Evolutionary conservation across 2,329 filamentous ascomycete genomes (phyloP), one percentile per base, ranked within the genome.

Genomic region (Trichocomaceae sp.): DNA sequence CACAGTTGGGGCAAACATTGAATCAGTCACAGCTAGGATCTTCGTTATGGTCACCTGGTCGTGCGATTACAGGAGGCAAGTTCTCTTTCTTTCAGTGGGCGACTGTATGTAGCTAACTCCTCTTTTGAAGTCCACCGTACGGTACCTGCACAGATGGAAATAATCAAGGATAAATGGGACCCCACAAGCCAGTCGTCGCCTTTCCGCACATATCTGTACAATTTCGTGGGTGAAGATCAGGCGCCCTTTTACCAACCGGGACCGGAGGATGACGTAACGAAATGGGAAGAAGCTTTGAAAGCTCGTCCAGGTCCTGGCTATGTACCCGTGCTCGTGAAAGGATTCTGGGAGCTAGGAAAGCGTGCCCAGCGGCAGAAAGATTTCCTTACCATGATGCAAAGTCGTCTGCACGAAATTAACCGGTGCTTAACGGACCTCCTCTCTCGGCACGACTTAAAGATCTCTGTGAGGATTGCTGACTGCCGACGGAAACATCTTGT

Each of bases 381-480:
- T 55, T 80, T 79, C 50, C 74, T 85, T n/a, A 73, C 74, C 26
- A 77, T 77, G 61, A 76, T 84, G 63, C 80, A 81, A 59, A 73
- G 73, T 45, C 78, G 83, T 22, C 69, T 85, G 31, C 82, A 85
- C 63, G 82, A 86, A 66, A 85, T 86, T 71, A 84, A 85, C 68
- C 79, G 80, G 59, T 79, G 75, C 26, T 73, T 86, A n/a, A 76
- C 76, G 1, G 73, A 79, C 10, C 74, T 84, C 58, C 78, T 85
- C 57, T 77, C 81, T 45, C 77, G 78, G 35, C 83, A 86, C 62
- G 81, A 84, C 58, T 69, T 85, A 58, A 77, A 78, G 19, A 77
- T 85, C 52, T 79, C 79, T 5, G 77, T 82, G 50, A 75, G 80
- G 57, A 77, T 84, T 29, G 77, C 78, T 23, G 80, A 83, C 52